Percentiles rank a stretch among this genome's conserved stretches.
phyloP scores from a whole-genome alignment of 2,329 filamentous ascomycete genomes.

The Thermomyces lanuginosus region DNA sequence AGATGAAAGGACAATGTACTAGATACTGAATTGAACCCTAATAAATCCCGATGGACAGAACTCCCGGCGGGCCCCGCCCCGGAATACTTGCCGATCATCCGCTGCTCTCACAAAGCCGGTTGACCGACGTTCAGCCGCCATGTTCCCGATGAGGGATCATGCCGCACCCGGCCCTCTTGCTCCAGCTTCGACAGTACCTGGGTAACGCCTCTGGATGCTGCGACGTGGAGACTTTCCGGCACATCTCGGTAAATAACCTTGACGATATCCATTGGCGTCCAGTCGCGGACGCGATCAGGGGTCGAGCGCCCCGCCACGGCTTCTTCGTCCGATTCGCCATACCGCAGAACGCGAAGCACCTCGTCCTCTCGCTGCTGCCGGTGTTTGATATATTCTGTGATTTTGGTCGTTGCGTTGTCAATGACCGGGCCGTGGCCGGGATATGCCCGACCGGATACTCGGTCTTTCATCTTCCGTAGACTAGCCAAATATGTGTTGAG shows the following conservation, averaged over 20 bases:
- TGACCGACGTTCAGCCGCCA: slow-evolving; percentile 16
- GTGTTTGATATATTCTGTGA: slow-evolving; percentile 71
- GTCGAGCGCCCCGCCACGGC: slow-evolving; percentile 19
- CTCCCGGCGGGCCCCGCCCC: too few relatives aligned
- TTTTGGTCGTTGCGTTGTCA: slow-evolving; percentile 52
- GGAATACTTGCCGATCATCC: too few relatives aligned
- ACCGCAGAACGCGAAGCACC: slow-evolving; percentile 48
- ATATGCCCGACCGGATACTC: slow-evolving; percentile 52
- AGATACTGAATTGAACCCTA: too few relatives aligned
- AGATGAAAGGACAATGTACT: too few relatives aligned
- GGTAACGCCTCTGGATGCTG: slow-evolving; percentile 58
- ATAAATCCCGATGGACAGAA: too few relatives aligned
- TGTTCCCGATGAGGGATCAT: slow-evolving; percentile 14
- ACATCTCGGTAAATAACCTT: slow-evolving; percentile 71
- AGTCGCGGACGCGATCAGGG: slow-evolving; percentile 27
- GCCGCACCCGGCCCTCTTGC: slow-evolving; percentile 50
- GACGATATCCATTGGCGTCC: slow-evolving; percentile 69
- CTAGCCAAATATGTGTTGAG: slow-evolving; percentile 51
- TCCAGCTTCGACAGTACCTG: slow-evolving; percentile 69
- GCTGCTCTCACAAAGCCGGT: slow-evolving; percentile 14
- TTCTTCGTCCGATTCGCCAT: slow-evolving; percentile 18
- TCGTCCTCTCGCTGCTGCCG: slow-evolving; percentile 64
- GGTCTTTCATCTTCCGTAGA: slow-evolving; percentile 49
- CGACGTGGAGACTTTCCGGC: slow-evolving; percentile 54
- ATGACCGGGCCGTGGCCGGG: slow-evolving; percentile 77